Evolutionary conservation across 768 basidiomycete species (phyloP), one percentile per base, ranked within the genome.

Genomic region (Trametes cubensis): DNA sequence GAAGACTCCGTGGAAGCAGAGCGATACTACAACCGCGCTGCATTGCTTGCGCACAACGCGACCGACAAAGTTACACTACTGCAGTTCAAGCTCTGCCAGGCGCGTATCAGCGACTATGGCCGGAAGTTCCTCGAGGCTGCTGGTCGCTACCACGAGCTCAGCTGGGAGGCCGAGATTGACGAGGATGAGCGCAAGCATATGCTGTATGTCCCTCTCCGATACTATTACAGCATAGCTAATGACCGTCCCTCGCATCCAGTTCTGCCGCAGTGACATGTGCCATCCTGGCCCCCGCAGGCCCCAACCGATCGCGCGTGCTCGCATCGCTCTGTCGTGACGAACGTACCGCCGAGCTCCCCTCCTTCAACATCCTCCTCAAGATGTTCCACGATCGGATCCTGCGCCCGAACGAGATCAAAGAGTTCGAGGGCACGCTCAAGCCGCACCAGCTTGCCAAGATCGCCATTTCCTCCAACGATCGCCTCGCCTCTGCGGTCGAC

Each of bases 321-420:
- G 93, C 95, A 8, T 89, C 96, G 26, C 82, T 99, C 50, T 95
- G 93, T 72, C 85, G 97, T 50, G 97, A 99, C 72, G 97, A 98
- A 71, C 88, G 97, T 41, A 88, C 93, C 0, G 70, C 81, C 26
- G 85, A 91, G 23, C 85, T 96, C 3, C 83, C 88, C 7, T 88
- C 90, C 14, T 89, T 88, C 78, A 90, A 92, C 70, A 95, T 99
- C 73, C 85, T 99, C 25, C 88, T 90, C 40, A 98, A 98, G 73
- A 98, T 98, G 96, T 95, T 97, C 77, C 87, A 98, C 64, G 97
- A 98, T 72, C 95, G 94, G 67, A 98, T 99, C 72, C 84, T 99
- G 52, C 90, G 95, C 46, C 83, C 94, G 1, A 80, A 84, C 47
- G 96, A 99, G 77, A 84, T 98, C 58, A 87, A 91, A 71, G 88